Conservation (phyloP, 2,329 filamentous ascomycete species). For the Colletotrichum sp. region DNA sequence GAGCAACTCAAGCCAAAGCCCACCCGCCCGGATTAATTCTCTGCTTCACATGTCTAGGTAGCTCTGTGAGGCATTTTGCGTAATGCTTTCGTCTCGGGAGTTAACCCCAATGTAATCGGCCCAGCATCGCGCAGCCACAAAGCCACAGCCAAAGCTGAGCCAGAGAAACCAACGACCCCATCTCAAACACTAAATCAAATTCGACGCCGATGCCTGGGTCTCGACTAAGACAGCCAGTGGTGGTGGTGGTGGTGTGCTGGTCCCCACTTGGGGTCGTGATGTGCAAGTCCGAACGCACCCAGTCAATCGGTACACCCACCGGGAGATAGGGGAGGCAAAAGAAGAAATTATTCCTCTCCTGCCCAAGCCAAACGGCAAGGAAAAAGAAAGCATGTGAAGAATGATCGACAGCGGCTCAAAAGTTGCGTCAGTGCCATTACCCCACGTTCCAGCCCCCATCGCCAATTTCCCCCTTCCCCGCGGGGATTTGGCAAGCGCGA, state of each 20-base stretch:
- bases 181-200: not conserved
- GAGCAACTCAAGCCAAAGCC: not conserved
- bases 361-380: not conserved
- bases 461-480: not conserved
- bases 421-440: not conserved
- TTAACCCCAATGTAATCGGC: not conserved
- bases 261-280: not conserved
- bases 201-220: not conserved
- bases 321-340: not conserved
- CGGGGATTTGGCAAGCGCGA: not conserved
- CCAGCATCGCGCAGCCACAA: not conserved
- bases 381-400: conserved; percentile 4
- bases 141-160: not conserved
- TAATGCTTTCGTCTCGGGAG: not conserved
- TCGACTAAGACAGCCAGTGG: not conserved
- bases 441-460: conserved; percentile 12
- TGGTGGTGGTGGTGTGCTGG: not conserved
- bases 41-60: not conserved
- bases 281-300: not conserved
- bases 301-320: not conserved
- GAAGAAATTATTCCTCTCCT: not conserved
- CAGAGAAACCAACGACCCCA: not conserved
- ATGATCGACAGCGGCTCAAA: conserved; percentile 19
- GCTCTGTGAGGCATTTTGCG: not conserved
- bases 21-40: not conserved